Conservation (phyloP, 257 asterid genomes). For the Perilla frutescens region DNA sequence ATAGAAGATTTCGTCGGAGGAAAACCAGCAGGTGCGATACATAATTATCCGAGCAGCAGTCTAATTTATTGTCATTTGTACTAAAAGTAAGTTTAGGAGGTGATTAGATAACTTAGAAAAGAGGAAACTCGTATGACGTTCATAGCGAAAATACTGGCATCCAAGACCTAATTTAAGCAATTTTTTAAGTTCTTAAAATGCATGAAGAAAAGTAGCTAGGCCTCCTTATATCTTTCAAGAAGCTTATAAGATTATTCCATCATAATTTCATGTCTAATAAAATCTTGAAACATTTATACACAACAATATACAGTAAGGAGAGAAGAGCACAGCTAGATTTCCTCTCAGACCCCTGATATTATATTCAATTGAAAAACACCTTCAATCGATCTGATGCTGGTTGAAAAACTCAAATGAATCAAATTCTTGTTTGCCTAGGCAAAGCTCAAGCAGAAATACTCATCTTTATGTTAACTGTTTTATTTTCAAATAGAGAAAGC, state of each 20-base stretch:
- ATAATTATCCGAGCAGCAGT: not conserved
- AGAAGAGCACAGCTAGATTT: not conserved
- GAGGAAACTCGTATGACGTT: not conserved
- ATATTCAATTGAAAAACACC: not conserved
- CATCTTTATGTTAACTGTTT: not conserved
- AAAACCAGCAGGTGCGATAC: not conserved
- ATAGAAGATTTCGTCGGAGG: not conserved
- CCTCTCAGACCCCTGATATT: not conserved
- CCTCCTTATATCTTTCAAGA: not conserved
- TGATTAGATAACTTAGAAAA: not conserved
- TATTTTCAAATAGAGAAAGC: not conserved
- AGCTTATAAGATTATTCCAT: not conserved
- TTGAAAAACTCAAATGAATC: constrained; percentile 6
- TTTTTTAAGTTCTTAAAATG: not conserved
- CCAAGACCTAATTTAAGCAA: not conserved
- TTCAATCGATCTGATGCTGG: constrained; percentile 11
- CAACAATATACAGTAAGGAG: not conserved
- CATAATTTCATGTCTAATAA: too few species aligned
- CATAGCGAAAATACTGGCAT: not conserved
- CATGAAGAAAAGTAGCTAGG: not conserved
- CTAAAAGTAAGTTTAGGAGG: not conserved
- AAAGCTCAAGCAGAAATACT: constrained; percentile 1
- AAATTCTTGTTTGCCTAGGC: constrained; percentile 17
- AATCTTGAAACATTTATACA: not conserved
- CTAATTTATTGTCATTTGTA: not conserved